Conservation (phyloP, 177 flowering plant genomes). For the Vitis hybrid region DNA sequence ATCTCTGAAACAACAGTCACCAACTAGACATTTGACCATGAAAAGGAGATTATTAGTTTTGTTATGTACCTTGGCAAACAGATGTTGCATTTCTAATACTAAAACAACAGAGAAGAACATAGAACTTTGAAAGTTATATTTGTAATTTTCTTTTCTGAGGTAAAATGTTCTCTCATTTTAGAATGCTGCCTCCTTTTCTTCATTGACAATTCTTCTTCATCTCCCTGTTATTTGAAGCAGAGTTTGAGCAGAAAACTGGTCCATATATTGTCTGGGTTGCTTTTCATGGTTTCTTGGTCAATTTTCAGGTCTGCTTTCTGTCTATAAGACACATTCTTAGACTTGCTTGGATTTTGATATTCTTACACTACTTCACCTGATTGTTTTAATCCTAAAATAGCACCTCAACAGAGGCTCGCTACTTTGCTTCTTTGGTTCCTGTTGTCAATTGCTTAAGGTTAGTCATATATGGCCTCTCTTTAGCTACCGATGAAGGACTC, state of each 20-base stretch:
- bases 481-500: conserved; percentile 61
- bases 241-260: conserved; percentile 88
- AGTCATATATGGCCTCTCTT: conserved; percentile 64
- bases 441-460: conserved; percentile 71
- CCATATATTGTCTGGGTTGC: conserved; percentile 82
- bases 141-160: not conserved
- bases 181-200: not conserved
- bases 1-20: too few species aligned
- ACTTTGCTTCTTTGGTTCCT: conserved; percentile 84
- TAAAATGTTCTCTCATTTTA: not conserved
- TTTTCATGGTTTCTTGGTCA: conserved; percentile 83
- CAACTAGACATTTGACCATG: too few species aligned
- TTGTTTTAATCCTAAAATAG: conserved; percentile 65
- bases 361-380: conserved; percentile 16
- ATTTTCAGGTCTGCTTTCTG: conserved; percentile 66
- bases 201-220: not conserved
- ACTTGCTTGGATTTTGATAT: not conserved
- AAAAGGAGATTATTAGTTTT: too few species aligned
- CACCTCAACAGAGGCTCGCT: conserved; percentile 73
- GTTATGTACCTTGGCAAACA: not conserved
- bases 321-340: not conserved
- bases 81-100: too few species aligned
- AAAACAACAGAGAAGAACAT: too few species aligned
- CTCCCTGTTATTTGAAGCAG: conserved; percentile 38
- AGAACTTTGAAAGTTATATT: not conserved